Evolutionary conservation across 306 rosid genomes (phyloP).

Genomic region (Begonia fuchsioides): DNA sequence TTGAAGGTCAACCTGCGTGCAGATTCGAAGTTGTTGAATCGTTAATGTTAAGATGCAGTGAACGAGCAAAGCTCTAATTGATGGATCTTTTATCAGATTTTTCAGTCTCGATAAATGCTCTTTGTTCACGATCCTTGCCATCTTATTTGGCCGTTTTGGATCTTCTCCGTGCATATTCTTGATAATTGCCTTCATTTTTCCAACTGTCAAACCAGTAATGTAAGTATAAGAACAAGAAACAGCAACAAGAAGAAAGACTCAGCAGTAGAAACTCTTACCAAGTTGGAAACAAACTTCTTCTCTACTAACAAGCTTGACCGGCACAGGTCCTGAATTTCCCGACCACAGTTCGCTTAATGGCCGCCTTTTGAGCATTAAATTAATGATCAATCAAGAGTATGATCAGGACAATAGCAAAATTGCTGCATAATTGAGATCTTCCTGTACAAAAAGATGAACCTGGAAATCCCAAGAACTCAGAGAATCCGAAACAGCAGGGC

Average conservation of each 20-base stretch:
- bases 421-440: too few relatives aligned
- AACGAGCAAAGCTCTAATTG: conserved; percentile 31
- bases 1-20: conserved; percentile 43
- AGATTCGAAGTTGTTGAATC: too few relatives aligned
- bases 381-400: background rate
- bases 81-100: conserved; percentile 27
- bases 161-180: conserved; percentile 44
- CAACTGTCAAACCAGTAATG: conserved; percentile 18
- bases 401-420: background rate
- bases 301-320: conserved; percentile 70
- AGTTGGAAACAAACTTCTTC: conserved; percentile 22
- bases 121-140: conserved; percentile 45
- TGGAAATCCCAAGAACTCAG: background rate
- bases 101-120: conserved; percentile 35
- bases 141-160: conserved; percentile 20
- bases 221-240: background rate
- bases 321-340: conserved; percentile 63
- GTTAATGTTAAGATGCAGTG: too few relatives aligned
- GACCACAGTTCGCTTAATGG: conserved; percentile 34
- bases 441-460: background rate
- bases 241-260: background rate
- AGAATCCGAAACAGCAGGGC: background rate
- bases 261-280: conserved; percentile 25
- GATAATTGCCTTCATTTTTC: conserved; percentile 26
- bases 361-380: conserved; percentile 13